Percentiles rank a stretch among this genome's conserved stretches.
phyloP scores from a whole-genome alignment of 2,329 filamentous ascomycete species.

The Penicillium paneum region DNA sequence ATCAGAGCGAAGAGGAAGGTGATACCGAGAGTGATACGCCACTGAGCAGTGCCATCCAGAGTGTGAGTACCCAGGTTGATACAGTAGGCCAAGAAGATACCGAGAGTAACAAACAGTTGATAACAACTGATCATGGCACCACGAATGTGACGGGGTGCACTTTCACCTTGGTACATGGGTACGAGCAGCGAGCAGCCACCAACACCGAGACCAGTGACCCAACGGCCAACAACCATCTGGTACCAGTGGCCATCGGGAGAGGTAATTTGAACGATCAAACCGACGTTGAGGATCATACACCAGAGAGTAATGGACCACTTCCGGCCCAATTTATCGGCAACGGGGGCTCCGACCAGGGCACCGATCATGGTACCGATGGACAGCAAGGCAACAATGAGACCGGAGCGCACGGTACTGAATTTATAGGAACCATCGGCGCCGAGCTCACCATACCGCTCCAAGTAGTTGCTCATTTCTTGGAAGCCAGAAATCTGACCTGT shows the following conservation, averaged over 20 bases:
- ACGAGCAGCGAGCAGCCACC: conserved; percentile 45
- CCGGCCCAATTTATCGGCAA: conserved; percentile 43
- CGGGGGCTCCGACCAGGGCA: conserved; percentile 39
- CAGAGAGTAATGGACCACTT: conserved; percentile 44
- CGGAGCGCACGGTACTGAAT: conserved; percentile 43
- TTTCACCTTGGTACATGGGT: conserved; percentile 49
- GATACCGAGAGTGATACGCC: conserved; percentile 54
- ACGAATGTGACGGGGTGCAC: conserved; percentile 46
- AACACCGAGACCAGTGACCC: conserved; percentile 46
- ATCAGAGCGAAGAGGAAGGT: conserved; percentile 57
- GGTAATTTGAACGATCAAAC: conserved; percentile 45
- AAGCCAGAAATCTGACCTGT: conserved; percentile 48
- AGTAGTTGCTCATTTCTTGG: conserved; percentile 43
- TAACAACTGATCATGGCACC: conserved; percentile 48
- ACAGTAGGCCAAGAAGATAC: conserved; percentile 46
- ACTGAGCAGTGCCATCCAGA: conserved; percentile 44
- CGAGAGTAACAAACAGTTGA: conserved; percentile 49
- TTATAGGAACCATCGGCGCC: conserved; percentile 30
- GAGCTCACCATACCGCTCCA: conserved; percentile 38
- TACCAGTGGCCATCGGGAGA: conserved; percentile 39
- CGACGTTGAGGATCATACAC: conserved; percentile 42
- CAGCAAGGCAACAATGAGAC: conserved; percentile 43
- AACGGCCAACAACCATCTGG: conserved; percentile 44
- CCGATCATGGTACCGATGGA: conserved; percentile 46
- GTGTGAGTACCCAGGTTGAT: conserved; percentile 47